Conservation (phyloP, 2,329 filamentous ascomycete genomes). For the Aspergillus ochraceus region DNA sequence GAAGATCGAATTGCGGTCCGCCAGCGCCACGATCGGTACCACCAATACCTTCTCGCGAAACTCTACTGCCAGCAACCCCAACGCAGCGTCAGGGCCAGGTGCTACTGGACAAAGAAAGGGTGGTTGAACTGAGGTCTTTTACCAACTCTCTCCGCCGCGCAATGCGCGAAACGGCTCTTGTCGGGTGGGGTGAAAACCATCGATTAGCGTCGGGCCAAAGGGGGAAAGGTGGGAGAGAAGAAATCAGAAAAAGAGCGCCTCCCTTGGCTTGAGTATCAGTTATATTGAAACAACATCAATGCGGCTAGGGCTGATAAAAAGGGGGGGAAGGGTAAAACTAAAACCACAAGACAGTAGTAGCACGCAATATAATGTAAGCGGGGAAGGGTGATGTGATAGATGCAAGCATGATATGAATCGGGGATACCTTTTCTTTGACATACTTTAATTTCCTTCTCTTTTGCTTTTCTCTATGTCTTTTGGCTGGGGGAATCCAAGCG, state of each 20-base stretch:
- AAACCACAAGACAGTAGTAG: background rate
- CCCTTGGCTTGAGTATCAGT: background rate
- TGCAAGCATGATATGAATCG: background rate
- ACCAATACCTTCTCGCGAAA: constrained; percentile 27
- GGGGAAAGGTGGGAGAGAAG: background rate
- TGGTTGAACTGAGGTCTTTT: constrained; percentile 20
- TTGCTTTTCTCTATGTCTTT: background rate
- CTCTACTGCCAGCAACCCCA: constrained; percentile 18
- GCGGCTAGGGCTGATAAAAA: background rate
- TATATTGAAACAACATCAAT: background rate
- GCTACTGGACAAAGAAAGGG: constrained; percentile 32
- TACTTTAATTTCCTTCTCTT: background rate
- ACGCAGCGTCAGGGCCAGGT: constrained; percentile 23
- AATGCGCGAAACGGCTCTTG: background rate
- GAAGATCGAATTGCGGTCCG: constrained; percentile 47
- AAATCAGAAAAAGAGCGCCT: background rate
- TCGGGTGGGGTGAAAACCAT: constrained; percentile 1
- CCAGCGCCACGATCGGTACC: constrained; percentile 39
- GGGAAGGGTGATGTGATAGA: background rate
- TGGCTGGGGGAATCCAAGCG: background rate
- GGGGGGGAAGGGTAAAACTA: background rate
- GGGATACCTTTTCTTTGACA: background rate
- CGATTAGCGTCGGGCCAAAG: background rate
- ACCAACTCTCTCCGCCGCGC: background rate
- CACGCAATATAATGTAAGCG: background rate